Base-by-base conservation (phyloP, 352 stramenopile genomes). In the Globisporangium cylindrosporum region DNA sequence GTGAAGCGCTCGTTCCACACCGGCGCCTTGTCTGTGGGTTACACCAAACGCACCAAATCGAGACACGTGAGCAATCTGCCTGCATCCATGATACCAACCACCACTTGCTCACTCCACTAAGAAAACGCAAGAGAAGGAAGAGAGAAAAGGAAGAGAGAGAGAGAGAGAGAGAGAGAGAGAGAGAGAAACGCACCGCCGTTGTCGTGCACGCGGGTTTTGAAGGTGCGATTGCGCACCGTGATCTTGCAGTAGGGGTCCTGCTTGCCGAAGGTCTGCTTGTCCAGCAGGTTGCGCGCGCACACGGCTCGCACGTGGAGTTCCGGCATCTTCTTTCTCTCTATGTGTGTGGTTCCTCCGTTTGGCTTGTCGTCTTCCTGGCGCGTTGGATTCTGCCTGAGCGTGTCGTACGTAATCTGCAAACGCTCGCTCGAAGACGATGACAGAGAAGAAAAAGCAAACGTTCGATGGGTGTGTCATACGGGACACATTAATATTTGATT, bases 1-100 rank as follows among this genome's bases (percentile, higher is more conserved):
- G 89, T 79, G 62, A 95, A 95, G 64, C 86, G 82, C 66, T 95
- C 84, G 66, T 95, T 92, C 87, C 87, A 95, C 29, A 89, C 79
- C 1, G 87, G 87, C 56, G 84, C 81, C 49, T 81, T 83, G 59
- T 92, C 84, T 92, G 56, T 4, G 62, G 14, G 46, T 10, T 57
- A 38, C 34, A 32, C 4, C 29, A 32, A 32, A 32, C 29, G 29
- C 29, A 32, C 3, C 29, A 32, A 32, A 32, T 32, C 29, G 4
- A 32, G 29, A 32, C 29, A 32, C 29, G 29, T 48, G 41, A 59
- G 27, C 24, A 10, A 27, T 43, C 3, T 38, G 25, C 27, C 7
- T 25, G 15, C 12, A 10, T 41, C 15, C 54, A 46, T 8, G 15
- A 48, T 41, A 51, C 8, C 4, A 51, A 36, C 7, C 20, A 64